Evolutionary conservation across 2,329 filamentous ascomycete species (phyloP), one percentile per base, ranked within the genome.

Genomic region (Ceratocystis colombiana): DNA sequence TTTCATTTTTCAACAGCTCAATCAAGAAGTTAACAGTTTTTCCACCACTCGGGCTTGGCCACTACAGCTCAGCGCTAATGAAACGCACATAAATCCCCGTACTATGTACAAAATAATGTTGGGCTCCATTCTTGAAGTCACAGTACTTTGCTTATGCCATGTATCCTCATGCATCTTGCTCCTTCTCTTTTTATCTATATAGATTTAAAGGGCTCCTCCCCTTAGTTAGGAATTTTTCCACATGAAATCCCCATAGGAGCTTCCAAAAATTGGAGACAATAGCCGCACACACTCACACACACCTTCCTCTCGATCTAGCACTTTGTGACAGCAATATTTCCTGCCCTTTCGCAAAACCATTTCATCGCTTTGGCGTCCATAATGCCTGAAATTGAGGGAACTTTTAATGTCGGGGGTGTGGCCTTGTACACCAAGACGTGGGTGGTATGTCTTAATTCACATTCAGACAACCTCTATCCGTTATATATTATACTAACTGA

Each of bases 381-480:
- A 46, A 68, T 68, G 67, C 41, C 67, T 30, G 75, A 77, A 68
- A 73, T 73, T n/a, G 82, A 85, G 71, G 80, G 81, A 64, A 78
- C 76, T 5, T 81, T 84, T 68, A 72, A 77, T 37, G 71, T 79
- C 45, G 78, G 75, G 53, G 76, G 75, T 66, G 72, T 73, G 61
- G 78, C 73, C 72, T 77, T 84, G 30, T 82, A 82, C 74, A 80
- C 79, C 68, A 84, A 83, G 73, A 82, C 81, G 17, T 84, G 81
- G 81, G 79, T 80, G 70, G 82, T 85, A 75, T 73, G 81, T 75
- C 46, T 50, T n/a, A n/a, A 62, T 61, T 20, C 57, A 41, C 48
- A 37, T 59, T 28, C 25, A 15, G 25, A 53, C 2, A 28, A 4
- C 28, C 12, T 33, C 41, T 5, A 22, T 66, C 17, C 45, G 7